Percentiles rank a stretch among this genome's conserved stretches.
These are phyloP conservation scores for Stereum hirsutum DNA, from an alignment of 1,284 basidiomycete species.

Conservation along the genomic window DNA sequence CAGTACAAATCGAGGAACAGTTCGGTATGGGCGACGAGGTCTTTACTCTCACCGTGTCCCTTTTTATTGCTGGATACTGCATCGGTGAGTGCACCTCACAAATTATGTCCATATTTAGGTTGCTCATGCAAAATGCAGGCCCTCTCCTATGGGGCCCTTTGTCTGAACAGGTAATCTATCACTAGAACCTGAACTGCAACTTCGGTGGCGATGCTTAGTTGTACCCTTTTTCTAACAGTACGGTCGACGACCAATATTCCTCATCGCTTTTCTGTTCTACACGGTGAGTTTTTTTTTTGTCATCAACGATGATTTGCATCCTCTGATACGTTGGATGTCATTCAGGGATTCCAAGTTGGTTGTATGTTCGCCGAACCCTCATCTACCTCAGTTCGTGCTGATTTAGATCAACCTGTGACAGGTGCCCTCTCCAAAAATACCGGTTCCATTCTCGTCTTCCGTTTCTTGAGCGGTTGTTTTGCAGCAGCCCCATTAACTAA, in stretches of 20 bases:
- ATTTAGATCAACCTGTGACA: too few species aligned
- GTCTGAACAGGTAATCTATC: constrained; percentile 21
- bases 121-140: too few species aligned
- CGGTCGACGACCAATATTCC: constrained; percentile 58
- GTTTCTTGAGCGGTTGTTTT: constrained; percentile 57
- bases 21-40: constrained; percentile 49
- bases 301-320: background rate
- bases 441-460: constrained; percentile 49
- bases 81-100: constrained; percentile 24
- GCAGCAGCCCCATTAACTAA: constrained; percentile 31
- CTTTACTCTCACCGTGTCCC: constrained; percentile 26
- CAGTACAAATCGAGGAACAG: constrained; percentile 34
- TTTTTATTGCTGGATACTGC: constrained; percentile 36
- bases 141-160: constrained; percentile 60
- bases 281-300: constrained; percentile 25
- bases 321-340: background rate
- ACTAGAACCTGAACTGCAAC: background rate
- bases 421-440: constrained; percentile 51
- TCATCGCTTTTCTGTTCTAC: constrained; percentile 60
- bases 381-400: too few species aligned
- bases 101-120: background rate
- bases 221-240: constrained; percentile 33
- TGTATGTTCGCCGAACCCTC: too few species aligned
- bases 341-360: constrained; percentile 51
- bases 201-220: background rate